These are phyloP conservation scores for Parmelia sp. DNA, from an alignment of 495 filamentous ascomycete species.

Conservation along the genomic window DNA sequence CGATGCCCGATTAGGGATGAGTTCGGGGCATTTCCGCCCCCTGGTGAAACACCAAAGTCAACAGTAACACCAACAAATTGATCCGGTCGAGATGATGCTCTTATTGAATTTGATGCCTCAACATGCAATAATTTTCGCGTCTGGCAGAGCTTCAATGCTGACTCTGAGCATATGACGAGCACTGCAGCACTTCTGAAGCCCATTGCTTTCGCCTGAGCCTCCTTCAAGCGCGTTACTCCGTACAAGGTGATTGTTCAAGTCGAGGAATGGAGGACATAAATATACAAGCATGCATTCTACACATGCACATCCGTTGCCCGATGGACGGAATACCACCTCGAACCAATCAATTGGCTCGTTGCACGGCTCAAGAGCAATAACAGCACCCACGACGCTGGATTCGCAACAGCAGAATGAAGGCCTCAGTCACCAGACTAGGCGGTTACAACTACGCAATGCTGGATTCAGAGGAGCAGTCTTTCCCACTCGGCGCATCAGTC, in stretches of 20 bases:
- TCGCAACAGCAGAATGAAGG: conserved; percentile 13
- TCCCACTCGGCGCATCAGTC: conserved; percentile 27
- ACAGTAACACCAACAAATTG: not conserved
- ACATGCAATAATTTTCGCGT: not conserved
- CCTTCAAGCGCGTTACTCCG: conserved; percentile 13
- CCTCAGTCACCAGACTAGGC: conserved; percentile 29
- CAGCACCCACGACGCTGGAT: conserved; percentile 9
- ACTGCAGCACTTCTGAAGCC: not conserved
- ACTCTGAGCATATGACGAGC: not conserved
- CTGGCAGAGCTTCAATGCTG: not conserved
- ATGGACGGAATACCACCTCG: conserved; percentile 10
- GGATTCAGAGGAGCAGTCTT: conserved; percentile 31
- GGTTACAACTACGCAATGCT: conserved; percentile 33
- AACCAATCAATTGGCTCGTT: conserved; percentile 6
- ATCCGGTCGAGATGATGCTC: not conserved
- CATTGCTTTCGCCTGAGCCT: conserved; percentile 5
- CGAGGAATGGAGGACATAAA: conserved; percentile 18
- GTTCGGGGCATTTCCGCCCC: too few species aligned
- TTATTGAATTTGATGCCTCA: not conserved
- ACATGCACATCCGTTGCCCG: conserved; percentile 22
- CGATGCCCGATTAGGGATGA: too few species aligned
- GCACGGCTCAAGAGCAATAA: conserved; percentile 7
- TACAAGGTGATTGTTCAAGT: not conserved
- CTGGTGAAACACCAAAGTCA: not conserved
- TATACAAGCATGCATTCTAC: conserved; percentile 24